Conservation (phyloP, 345 rosid genomes). For the Citrus unshiu region DNA sequence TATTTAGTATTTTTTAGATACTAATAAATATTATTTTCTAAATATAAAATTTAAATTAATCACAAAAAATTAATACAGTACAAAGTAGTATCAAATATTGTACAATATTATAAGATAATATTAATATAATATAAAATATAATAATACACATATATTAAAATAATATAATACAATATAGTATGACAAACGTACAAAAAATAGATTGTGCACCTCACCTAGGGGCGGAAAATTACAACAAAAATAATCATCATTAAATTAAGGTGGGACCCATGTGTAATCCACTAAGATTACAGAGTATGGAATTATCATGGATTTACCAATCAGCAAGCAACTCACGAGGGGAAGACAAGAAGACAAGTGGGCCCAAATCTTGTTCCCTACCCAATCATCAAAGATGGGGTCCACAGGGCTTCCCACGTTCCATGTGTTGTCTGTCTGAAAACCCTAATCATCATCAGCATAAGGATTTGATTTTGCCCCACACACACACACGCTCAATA, state of each 20-base stretch:
- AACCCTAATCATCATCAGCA: constrained; percentile 20
- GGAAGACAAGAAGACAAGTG: constrained; percentile 44
- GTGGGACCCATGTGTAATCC: not conserved
- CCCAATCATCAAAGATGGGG: constrained; percentile 48
- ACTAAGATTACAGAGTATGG: constrained; percentile 24
- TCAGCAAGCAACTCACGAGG: constrained; percentile 17
- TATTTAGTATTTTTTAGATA: fast-evolving
- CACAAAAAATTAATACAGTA: too few species aligned
- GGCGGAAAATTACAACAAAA: not conserved
- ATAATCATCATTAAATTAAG: too few species aligned
- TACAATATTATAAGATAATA: too few species aligned
- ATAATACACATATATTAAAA: too few species aligned
- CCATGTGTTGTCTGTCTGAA: constrained; percentile 17
- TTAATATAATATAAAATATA: too few species aligned
- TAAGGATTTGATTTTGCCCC: not conserved
- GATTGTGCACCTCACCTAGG: not conserved
- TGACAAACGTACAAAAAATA: not conserved
- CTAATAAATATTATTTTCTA: too few species aligned
- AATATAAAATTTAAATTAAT: too few species aligned
- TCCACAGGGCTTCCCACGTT: constrained; percentile 33
- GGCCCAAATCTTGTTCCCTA: constrained; percentile 46
- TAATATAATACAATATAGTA: too few species aligned
- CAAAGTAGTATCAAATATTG: fast-evolving
- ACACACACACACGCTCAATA: not conserved
- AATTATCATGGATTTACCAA: constrained; percentile 13